Conservation (phyloP, 495 filamentous ascomycete species). For the Penicillium soppii region DNA sequence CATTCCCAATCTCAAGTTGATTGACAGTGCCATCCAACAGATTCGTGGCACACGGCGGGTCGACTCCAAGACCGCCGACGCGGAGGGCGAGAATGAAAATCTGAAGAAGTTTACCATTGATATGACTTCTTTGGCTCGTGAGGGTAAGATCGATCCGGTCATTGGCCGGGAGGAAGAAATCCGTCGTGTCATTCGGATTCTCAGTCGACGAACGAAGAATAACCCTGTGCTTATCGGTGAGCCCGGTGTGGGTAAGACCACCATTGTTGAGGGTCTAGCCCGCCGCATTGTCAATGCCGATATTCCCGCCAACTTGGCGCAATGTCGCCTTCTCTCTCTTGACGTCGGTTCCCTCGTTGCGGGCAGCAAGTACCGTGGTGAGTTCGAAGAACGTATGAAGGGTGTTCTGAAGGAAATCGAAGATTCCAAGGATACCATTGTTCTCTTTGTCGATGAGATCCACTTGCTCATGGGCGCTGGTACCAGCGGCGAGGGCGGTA, state of each 20-base stretch:
- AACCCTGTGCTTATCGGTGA: constrained; percentile 96
- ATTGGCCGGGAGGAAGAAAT: constrained; percentile 98
- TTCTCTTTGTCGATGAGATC: constrained; percentile 97
- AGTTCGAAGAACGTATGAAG: constrained; percentile 99
- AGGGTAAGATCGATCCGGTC: constrained; percentile 97
- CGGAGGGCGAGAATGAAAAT: constrained; percentile 87
- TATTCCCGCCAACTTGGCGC: constrained; percentile 91
- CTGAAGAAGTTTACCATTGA: constrained; percentile 97
- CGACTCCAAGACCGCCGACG: constrained; percentile 91
- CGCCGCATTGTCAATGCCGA: constrained; percentile 93
- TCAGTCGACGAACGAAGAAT: constrained; percentile 95
- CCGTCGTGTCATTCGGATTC: constrained; percentile 86
- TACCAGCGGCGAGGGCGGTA: constrained; percentile 88
- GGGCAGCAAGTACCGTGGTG: constrained; percentile 95
- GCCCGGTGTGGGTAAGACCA: constrained; percentile 97
- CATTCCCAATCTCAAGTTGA: constrained; percentile 84
- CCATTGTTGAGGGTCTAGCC: constrained; percentile 95
- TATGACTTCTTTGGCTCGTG: constrained; percentile 89
- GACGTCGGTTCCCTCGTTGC: constrained; percentile 95
- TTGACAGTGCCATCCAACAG: constrained; percentile 82
- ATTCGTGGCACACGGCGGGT: constrained; percentile 90
- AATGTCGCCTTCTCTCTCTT: constrained; percentile 88
- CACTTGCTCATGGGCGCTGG: constrained; percentile 98
- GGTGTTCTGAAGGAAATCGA: constrained; percentile 95
- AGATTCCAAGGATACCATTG: constrained; percentile 94